Evolutionary conservation across 768 basidiomycete species (phyloP), one percentile per base, ranked within the genome.

Genomic region (Xanthoconium purpureum): DNA sequence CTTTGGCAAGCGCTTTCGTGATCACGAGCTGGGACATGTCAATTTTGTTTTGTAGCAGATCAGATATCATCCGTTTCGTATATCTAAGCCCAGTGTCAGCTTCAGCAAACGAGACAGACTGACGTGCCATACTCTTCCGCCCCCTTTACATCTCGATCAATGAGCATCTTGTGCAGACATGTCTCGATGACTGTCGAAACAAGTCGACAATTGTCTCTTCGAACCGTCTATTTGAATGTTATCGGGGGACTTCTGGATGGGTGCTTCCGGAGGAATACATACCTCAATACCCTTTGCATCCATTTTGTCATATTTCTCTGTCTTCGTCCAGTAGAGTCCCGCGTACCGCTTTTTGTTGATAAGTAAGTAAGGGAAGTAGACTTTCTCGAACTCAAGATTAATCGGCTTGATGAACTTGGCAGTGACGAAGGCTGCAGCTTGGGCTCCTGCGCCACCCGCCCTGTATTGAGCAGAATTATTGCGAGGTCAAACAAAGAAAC

Each of bases 1-100:
- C 78, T 75, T 98, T 99, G 1, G 96, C 79, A 17, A 98, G 79
- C 0, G 96, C 97, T 67, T 99, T 99, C 14, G 97, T 98, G 65
- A 99, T 99, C 68, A 99, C 97, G 20, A 99, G 81, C 68, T 98
- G 97, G 9, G 96, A 98, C 92, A 99, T 96, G 70, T 99, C 97
- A 47, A 99, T 78, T 73, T 89, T 96, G 74, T 98, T 98, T 69
- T 97, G 96, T 30, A 99, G 75, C 2, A 99, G 79, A 65, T 98
- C 95, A 0, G 95, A 84, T 58, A 98, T 98, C 42, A 84, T 88
- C 61, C 89, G 91, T 71, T 99, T 98, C 55, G 88, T 87, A 67
- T 98, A 98, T 29, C 94, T 96, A 60, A 40, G 57, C 56, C n/a
- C 29, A 30, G 33, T 0, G 18, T 72, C 35, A 73, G 61, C 36